A percentile compares a stretch with the other conserved stretches of the same genome.
Conservation (phyloP, 2,329 filamentous ascomycete species). For the Ophioceras dolichostomum region DNA sequence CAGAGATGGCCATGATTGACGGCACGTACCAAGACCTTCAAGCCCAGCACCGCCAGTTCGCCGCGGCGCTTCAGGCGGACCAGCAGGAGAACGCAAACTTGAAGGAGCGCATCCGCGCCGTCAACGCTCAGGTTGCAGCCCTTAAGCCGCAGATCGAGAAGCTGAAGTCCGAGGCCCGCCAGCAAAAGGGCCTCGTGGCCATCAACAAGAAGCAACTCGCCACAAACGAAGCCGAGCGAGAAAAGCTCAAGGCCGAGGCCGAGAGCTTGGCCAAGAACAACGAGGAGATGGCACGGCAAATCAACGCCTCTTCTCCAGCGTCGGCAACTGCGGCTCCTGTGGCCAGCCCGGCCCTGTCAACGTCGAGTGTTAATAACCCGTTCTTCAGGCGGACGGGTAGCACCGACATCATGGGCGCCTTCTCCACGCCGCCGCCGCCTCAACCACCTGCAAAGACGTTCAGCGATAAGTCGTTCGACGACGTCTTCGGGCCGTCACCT, state of each 20-base stretch:
- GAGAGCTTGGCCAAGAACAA: slow-evolving; percentile 53
- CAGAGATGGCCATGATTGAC: slow-evolving; percentile 74
- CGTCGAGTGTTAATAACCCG: slow-evolving; percentile 74
- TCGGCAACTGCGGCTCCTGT: slow-evolving; percentile 37
- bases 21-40: slow-evolving; percentile 71
- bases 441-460: slow-evolving; percentile 28
- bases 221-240: slow-evolving; percentile 78
- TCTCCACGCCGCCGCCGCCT: slow-evolving; percentile 27
- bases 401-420: slow-evolving; percentile 45
- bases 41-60: slow-evolving; percentile 66
- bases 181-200: slow-evolving; percentile 90
- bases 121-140: slow-evolving; percentile 72
- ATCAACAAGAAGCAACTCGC: slow-evolving; percentile 98
- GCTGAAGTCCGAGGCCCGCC: slow-evolving; percentile 78
- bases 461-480: slow-evolving; percentile 63
- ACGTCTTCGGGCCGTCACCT: slow-evolving; percentile 70
- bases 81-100: slow-evolving; percentile 77
- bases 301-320: slow-evolving; percentile 31
- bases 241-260: slow-evolving; percentile 74
- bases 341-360: slow-evolving; percentile 57
- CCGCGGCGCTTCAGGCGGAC: slow-evolving; percentile 66
- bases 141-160: slow-evolving; percentile 89
- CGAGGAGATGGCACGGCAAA: slow-evolving; percentile 43
- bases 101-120: slow-evolving; percentile 75
- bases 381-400: slow-evolving; percentile 72